A percentile compares a stretch with the other conserved stretches of the same genome.
These are phyloP conservation scores for Tuber indicum DNA, from an alignment of 495 filamentous ascomycete species.

Conservation along the genomic window DNA sequence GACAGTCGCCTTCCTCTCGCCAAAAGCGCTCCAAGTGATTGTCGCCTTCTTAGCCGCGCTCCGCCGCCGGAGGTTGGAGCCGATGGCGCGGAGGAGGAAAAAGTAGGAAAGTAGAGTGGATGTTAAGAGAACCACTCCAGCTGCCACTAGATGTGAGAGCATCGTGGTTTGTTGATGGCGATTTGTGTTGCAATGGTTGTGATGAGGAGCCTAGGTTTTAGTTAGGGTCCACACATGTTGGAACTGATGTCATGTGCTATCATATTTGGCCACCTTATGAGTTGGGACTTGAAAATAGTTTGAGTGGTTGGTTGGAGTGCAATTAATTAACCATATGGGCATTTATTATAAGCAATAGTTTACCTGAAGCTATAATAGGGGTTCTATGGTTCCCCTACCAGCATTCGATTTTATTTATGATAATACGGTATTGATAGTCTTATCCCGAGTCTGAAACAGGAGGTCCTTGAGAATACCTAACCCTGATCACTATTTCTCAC, in stretches of 20 bases:
- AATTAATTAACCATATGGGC: background rate
- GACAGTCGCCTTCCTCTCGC: slow-evolving; percentile 42
- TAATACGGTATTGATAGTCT: too few species aligned
- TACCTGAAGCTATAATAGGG: background rate
- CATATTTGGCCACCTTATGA: background rate
- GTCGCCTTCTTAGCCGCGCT: slow-evolving; percentile 22
- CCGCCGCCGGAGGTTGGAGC: slow-evolving; percentile 34
- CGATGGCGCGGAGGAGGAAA: slow-evolving; percentile 34
- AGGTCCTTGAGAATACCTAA: background rate
- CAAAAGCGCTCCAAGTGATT: slow-evolving; percentile 3
- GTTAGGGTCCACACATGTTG: background rate
- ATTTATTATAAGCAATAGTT: background rate
- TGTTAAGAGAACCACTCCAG: slow-evolving; percentile 7
- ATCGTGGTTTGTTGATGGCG: background rate
- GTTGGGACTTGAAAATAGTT: background rate
- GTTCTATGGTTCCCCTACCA: background rate
- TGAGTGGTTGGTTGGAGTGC: background rate
- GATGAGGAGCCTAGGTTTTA: background rate
- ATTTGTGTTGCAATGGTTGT: background rate
- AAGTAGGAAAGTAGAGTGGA: slow-evolving; percentile 25
- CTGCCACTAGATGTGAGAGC: slow-evolving; percentile 6
- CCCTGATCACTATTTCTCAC: background rate
- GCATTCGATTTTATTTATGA: background rate
- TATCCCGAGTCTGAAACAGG: background rate
- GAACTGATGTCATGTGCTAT: background rate